These are phyloP conservation scores for Peronospora belbahrii DNA, from an alignment of 352 stramenopile genomes.

Conservation along the genomic window DNA sequence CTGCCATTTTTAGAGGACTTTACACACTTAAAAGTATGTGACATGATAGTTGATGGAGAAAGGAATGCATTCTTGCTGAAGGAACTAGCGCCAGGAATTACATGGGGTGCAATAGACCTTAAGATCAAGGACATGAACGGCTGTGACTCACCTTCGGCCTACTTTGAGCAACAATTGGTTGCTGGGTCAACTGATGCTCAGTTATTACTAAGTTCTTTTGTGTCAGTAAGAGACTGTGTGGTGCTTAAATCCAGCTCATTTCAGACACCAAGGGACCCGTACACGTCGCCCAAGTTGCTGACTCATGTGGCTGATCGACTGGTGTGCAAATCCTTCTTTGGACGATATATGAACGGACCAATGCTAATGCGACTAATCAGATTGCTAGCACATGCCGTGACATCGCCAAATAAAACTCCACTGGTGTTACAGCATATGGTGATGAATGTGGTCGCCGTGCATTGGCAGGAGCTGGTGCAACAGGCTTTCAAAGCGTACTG, in stretches of 20 bases:
- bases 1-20: slow-evolving; percentile 49
- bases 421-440: slow-evolving; percentile 57
- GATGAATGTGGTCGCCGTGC: slow-evolving; percentile 47
- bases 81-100: slow-evolving; percentile 47
- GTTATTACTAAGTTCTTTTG: slow-evolving; percentile 34
- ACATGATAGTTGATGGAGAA: slow-evolving; percentile 11
- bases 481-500: slow-evolving; percentile 50
- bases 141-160: slow-evolving; percentile 46
- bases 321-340: slow-evolving; percentile 58
- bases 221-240: slow-evolving; percentile 45
- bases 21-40: slow-evolving; percentile 37
- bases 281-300: slow-evolving; percentile 55
- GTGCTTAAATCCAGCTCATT: slow-evolving; percentile 55
- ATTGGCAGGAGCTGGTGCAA: slow-evolving; percentile 57
- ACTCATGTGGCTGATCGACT: slow-evolving; percentile 42
- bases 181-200: slow-evolving; percentile 39
- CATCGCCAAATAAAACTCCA: slow-evolving; percentile 17
- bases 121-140: slow-evolving; percentile 78
- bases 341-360: slow-evolving; percentile 44
- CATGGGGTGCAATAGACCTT: slow-evolving; percentile 64
- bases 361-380: slow-evolving; percentile 44
- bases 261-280: slow-evolving; percentile 23
- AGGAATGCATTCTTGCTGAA: slow-evolving; percentile 38
- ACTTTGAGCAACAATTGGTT: slow-evolving; percentile 60
- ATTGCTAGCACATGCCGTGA: slow-evolving; percentile 39